A percentile compares a stretch with the other conserved stretches of the same genome.
Conservation (phyloP, 106 monocot genomes). For the Xerophyta viscosa region DNA sequence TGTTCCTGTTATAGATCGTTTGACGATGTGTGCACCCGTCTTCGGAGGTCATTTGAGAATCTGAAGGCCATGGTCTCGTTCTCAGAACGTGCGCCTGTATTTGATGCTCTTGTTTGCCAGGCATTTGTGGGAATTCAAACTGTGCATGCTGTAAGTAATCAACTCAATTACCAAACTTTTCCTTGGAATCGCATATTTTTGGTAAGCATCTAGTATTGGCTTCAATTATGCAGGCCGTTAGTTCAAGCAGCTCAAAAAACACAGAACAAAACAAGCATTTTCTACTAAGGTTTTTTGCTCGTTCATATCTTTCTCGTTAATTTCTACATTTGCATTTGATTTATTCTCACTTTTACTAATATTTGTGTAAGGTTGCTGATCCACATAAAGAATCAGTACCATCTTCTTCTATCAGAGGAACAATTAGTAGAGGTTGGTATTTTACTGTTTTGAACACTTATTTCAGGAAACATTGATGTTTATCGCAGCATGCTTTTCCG, state of each 20-base stretch:
- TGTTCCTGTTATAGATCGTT: slow-evolving; percentile 52
- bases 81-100: slow-evolving; percentile 23
- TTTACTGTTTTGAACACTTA: background rate
- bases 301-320: too few species aligned
- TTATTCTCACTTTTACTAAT: background rate
- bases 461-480: too few species aligned
- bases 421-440: slow-evolving; percentile 69
- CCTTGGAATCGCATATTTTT: background rate
- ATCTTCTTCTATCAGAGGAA: slow-evolving; percentile 42
- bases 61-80: slow-evolving; percentile 49
- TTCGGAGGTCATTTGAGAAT: slow-evolving; percentile 48
- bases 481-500: too few species aligned
- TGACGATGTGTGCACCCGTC: slow-evolving; percentile 46
- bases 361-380: slow-evolving; percentile 57
- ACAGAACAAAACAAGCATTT: slow-evolving; percentile 51
- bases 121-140: slow-evolving; percentile 66
- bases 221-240: slow-evolving; percentile 33
- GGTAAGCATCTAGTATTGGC: slow-evolving; percentile 2
- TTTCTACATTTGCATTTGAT: too few species aligned
- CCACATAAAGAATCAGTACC: slow-evolving; percentile 58
- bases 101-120: slow-evolving; percentile 62
- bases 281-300: slow-evolving; percentile 47
- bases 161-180: background rate
- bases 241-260: slow-evolving; percentile 23
- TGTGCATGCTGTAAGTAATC: slow-evolving; percentile 67